Percentiles rank a stretch among this genome's conserved stretches.
Conservation (phyloP, 2,329 filamentous ascomycete species). For the Fusarium vanettenii region DNA sequence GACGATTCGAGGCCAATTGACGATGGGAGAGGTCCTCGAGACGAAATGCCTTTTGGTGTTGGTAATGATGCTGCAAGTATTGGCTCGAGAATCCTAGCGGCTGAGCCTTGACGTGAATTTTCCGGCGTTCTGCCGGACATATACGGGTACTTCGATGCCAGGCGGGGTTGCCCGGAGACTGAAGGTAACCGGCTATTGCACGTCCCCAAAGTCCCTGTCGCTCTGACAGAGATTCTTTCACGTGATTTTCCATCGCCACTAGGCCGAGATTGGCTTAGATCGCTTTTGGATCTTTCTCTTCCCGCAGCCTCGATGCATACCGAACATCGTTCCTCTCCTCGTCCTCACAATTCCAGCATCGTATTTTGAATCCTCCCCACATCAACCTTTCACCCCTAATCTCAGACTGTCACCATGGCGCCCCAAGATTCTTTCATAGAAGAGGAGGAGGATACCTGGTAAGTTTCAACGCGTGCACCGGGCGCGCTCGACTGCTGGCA, state of each 20-base stretch:
- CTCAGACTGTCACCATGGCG: slow-evolving; percentile 62
- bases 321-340: slow-evolving; percentile 40
- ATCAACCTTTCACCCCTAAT: slow-evolving; percentile 35
- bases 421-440: slow-evolving; percentile 78
- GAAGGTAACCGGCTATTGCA: slow-evolving; percentile 34
- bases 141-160: slow-evolving; percentile 27
- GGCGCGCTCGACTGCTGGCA: slow-evolving; percentile 6
- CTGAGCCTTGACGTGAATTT: slow-evolving; percentile 26
- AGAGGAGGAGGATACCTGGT: slow-evolving; percentile 78
- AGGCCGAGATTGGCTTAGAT: slow-evolving; percentile 38
- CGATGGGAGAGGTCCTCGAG: slow-evolving; percentile 42
- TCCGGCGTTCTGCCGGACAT: slow-evolving; percentile 47
- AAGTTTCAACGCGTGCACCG: slow-evolving; percentile 45
- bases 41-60: slow-evolving; percentile 44
- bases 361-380: slow-evolving; percentile 31
- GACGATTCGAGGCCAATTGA: slow-evolving; percentile 59
- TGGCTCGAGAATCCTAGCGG: slow-evolving; percentile 41
- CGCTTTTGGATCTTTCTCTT: slow-evolving; percentile 45
- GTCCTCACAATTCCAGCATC: slow-evolving; percentile 39
- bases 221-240: slow-evolving; percentile 26
- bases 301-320: slow-evolving; percentile 45
- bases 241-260: slow-evolving; percentile 34
- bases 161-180: neutral
- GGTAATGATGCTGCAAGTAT: slow-evolving; percentile 47
- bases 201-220: neutral